Conservation (phyloP, 78 protist genomes). For the Planoprotostelium fungivorum region DNA sequence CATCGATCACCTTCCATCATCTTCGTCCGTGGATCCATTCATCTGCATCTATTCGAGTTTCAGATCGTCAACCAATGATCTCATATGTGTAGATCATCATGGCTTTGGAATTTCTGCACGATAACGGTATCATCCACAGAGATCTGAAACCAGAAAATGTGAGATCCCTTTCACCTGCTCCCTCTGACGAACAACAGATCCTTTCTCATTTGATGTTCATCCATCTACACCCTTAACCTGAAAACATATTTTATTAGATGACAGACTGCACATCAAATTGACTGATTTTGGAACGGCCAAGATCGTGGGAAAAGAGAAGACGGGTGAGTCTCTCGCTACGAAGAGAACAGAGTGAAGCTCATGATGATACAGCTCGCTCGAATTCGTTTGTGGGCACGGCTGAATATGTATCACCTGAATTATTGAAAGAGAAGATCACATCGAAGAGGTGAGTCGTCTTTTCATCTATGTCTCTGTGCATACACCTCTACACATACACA, state of each 20-base stretch:
- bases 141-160: constrained; percentile 75
- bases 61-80: too few species aligned
- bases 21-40: too few species aligned
- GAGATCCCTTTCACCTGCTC: too few species aligned
- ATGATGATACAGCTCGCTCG: constrained; percentile 11
- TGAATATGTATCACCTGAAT: constrained; percentile 90
- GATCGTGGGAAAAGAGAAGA: constrained; percentile 5
- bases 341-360: constrained; percentile 9
- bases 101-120: constrained; percentile 63
- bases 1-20: not conserved
- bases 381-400: constrained; percentile 74
- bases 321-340: not conserved
- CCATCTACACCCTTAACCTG: too few species aligned
- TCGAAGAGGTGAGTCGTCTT: constrained; percentile 25
- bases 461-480: not conserved
- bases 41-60: too few species aligned
- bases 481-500: not conserved
- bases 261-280: constrained; percentile 68
- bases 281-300: constrained; percentile 74
- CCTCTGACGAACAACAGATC: too few species aligned
- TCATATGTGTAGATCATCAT: constrained; percentile 58
- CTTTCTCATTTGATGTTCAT: too few species aligned
- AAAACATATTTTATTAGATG: constrained; percentile 26
- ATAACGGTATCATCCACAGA: constrained; percentile 54
- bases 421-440: constrained; percentile 59